Percentiles rank a stretch among this genome's conserved stretches.
Evolutionary conservation across 352 stramenopile species (phyloP).

Genomic region (Salisapilia sapeloensis): DNA sequence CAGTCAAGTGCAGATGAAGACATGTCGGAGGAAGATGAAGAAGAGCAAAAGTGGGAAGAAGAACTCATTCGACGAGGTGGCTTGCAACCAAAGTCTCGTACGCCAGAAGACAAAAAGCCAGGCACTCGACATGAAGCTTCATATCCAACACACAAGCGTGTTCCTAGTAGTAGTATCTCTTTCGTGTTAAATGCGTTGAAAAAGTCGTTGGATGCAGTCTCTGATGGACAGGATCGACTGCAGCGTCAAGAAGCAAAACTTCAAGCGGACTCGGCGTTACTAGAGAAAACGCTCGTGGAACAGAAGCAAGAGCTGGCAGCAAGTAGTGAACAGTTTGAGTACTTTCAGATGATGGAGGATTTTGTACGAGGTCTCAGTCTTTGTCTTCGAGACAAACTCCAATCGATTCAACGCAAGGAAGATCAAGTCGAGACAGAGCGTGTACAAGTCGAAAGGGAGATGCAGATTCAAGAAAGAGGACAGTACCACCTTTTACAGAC

Average conservation of each 20-base stretch:
- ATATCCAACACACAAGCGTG: slow-evolving; percentile 35
- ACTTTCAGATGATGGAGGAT: slow-evolving; percentile 59
- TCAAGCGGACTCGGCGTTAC: slow-evolving; percentile 21
- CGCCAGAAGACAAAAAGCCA: slow-evolving; percentile 1
- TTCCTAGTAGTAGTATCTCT: slow-evolving; percentile 21
- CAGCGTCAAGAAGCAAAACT: slow-evolving; percentile 31
- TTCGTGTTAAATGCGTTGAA: slow-evolving; percentile 36
- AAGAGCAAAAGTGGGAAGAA: slow-evolving; percentile 48
- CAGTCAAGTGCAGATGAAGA: slow-evolving; percentile 8
- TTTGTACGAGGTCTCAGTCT: slow-evolving; percentile 59
- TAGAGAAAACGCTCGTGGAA: slow-evolving; percentile 17
- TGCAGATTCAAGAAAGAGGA: slow-evolving; percentile 1
- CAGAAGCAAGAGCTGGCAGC: slow-evolving; percentile 29
- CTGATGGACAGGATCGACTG: slow-evolving; percentile 22
- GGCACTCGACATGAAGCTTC: slow-evolving; percentile 2
- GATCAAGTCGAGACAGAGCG: slow-evolving; percentile 10
- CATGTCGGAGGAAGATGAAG: slow-evolving; percentile 23
- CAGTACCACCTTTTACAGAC: slow-evolving; percentile 1
- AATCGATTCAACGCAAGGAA: slow-evolving; percentile 26
- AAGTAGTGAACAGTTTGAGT: slow-evolving; percentile 57
- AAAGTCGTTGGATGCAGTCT: slow-evolving; percentile 19
- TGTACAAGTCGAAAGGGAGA: slow-evolving; percentile 1
- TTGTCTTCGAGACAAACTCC: slow-evolving; percentile 49
- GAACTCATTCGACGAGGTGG: slow-evolving; percentile 60
- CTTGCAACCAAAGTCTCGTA: slow-evolving; percentile 6